Evolutionary conservation across 192 early-diverging fungal genomes (phyloP).

Genomic region (Coemansia sp.): DNA sequence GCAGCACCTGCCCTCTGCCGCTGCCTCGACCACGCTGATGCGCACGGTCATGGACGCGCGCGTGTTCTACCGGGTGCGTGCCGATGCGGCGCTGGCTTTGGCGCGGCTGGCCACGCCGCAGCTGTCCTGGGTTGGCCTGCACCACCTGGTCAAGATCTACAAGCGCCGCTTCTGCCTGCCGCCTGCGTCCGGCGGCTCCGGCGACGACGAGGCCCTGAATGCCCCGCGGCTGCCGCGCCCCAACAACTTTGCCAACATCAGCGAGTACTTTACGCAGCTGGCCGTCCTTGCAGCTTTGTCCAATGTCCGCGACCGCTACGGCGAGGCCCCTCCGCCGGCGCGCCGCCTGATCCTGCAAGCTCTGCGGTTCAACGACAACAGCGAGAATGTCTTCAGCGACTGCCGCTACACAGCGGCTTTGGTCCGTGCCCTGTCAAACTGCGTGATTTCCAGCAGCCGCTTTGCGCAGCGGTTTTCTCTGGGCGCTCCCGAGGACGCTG

Average conservation of each 20-base stretch:
- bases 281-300: slow-evolving; percentile 72
- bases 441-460: slow-evolving; percentile 53
- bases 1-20: slow-evolving; percentile 58
- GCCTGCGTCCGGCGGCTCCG: slow-evolving; percentile 10
- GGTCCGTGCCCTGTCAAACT: slow-evolving; percentile 68
- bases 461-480: slow-evolving; percentile 15
- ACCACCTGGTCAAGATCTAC: slow-evolving; percentile 73
- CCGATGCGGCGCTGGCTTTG: slow-evolving; percentile 73
- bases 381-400: slow-evolving; percentile 81
- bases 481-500: slow-evolving; percentile 11
- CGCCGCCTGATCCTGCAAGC: slow-evolving; percentile 70
- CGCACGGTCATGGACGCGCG: slow-evolving; percentile 73
- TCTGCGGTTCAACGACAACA: slow-evolving; percentile 92
- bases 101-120: slow-evolving; percentile 57
- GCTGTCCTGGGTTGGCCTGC: slow-evolving; percentile 65
- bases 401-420: slow-evolving; percentile 72
- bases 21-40: slow-evolving; percentile 72
- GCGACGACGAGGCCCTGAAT: slow-evolving; percentile 12
- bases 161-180: slow-evolving; percentile 70
- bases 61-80: slow-evolving; percentile 84
- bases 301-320: slow-evolving; percentile 62
- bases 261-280: slow-evolving; percentile 92
- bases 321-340: slow-evolving; percentile 60
- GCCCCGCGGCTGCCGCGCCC: slow-evolving; percentile 65
- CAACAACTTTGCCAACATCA: slow-evolving; percentile 84